Evolutionary conservation across 306 rosid species (phyloP), one percentile per base, ranked within the genome.

Genomic region (Neltuma alba): DNA sequence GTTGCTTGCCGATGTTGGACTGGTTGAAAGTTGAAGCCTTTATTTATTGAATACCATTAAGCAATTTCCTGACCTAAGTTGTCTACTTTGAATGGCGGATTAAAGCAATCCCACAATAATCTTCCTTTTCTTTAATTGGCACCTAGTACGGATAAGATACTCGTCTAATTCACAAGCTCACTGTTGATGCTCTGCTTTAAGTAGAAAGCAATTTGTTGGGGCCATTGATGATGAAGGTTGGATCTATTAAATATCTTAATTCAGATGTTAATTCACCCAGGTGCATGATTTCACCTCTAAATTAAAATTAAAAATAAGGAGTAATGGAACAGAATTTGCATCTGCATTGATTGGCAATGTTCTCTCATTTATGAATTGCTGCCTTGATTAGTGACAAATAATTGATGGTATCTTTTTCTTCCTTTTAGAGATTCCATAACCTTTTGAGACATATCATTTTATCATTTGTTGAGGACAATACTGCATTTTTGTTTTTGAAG

Each of bases 321-420:
- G 57, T 27, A 71, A 58, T 78, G 84, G 54, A 31, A 64, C 50
- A 74, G 77, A 78, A 81, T 84, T 54, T 78, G 80, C 70, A 81
- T 83, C 48, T 77, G 66, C 70, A 74, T 72, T 54, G 44, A 33
- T 28, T 68, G 66, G 79, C 81, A 80, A 80, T 81, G 77, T 54
- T 81, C 76, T 66, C 83, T 71, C 69, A 27, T 60, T 10, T 65
- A 71, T 66, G 75, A 76, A 20, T 72, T 50, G 76, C 79, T 88
- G 76, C 74, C 79, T 78, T 86, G 41, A 20, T n/a, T 78, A 52
- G 79, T 83, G 78, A 79, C 81, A 64, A 65, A 69, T 60, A 79
- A 44, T 31, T 50, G 68, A 63, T 74, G 52, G 58, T 48, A n/a
- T 28, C 45, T 74, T 80, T 74, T 37, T 30, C 75, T 63, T 74